Conservation (phyloP, 1,139 yeast species). For the Pichia terricola region DNA sequence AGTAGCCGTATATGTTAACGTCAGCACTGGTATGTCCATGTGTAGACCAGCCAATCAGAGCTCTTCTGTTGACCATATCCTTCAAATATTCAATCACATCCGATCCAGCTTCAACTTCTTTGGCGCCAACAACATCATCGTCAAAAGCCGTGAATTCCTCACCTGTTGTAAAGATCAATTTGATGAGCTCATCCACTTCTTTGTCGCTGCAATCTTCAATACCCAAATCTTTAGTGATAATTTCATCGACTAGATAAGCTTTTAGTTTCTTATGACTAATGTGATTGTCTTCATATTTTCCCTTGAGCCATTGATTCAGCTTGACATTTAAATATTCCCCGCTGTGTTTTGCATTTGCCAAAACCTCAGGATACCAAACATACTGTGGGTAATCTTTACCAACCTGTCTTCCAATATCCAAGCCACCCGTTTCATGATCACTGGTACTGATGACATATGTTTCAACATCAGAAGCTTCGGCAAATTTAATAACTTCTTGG, state of each 20-base stretch:
- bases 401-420: slow-evolving; percentile 67
- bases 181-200: slow-evolving; percentile 4
- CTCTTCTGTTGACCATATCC: slow-evolving; percentile 55
- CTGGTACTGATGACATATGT: slow-evolving; percentile 71
- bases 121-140: slow-evolving; percentile 33
- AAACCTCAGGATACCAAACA: slow-evolving; percentile 68
- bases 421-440: slow-evolving; percentile 90
- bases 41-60: slow-evolving; percentile 81
- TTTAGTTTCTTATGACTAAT: slow-evolving; percentile 23
- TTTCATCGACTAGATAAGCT: slow-evolving; percentile 38
- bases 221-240: slow-evolving; percentile 44
- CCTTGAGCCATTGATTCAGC: slow-evolving; percentile 21
- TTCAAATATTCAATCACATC: slow-evolving; percentile 38
- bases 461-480: slow-evolving; percentile 53
- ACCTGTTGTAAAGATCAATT: neutral
- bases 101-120: slow-evolving; percentile 20
- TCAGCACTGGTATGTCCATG: slow-evolving; percentile 89
- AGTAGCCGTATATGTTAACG: slow-evolving; percentile 70
- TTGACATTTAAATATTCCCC: slow-evolving; percentile 52
- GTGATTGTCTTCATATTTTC: slow-evolving; percentile 15
- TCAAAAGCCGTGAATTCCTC: neutral
- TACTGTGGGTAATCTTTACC: slow-evolving; percentile 52
- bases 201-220: slow-evolving; percentile 37
- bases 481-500: slow-evolving; percentile 56
- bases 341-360: slow-evolving; percentile 57